phyloP scores from a whole-genome alignment of 257 asterid species.

The Osmanthus fragrans region DNA sequence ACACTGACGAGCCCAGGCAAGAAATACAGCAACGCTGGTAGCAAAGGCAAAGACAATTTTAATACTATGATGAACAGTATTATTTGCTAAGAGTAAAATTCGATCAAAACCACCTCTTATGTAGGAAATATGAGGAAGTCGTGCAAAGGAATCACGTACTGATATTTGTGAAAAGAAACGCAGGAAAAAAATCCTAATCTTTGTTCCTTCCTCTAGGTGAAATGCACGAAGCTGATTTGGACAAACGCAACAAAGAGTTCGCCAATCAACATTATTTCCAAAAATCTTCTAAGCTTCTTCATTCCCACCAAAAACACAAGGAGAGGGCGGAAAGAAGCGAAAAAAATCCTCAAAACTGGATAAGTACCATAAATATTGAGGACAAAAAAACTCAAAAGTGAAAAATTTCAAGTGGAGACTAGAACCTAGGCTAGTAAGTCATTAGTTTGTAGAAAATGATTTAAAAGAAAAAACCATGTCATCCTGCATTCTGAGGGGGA shows the following conservation, averaged over 20 bases:
- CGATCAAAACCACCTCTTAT: neutral
- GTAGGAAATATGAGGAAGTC: neutral
- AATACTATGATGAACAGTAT: neutral
- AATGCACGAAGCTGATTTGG: neutral
- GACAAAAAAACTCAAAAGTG: too few species aligned
- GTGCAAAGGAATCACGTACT: neutral
- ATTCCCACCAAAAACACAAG: neutral
- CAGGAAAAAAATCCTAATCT: too few species aligned
- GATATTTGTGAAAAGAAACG: neutral
- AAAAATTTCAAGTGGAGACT: too few species aligned
- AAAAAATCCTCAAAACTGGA: neutral
- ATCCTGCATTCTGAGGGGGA: neutral
- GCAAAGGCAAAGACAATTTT: neutral
- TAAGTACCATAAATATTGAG: neutral
- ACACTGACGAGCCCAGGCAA: conserved; percentile 74
- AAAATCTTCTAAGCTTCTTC: too few species aligned
- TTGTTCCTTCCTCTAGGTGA: neutral
- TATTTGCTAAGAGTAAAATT: neutral
- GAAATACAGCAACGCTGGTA: conserved; percentile 77
- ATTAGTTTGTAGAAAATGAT: neutral
- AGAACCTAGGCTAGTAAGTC: neutral
- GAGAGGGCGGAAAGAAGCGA: too few species aligned
- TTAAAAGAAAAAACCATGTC: neutral
- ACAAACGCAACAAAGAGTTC: neutral
- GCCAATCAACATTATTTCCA: neutral